A percentile compares a stretch with the other conserved stretches of the same genome.
Conservation (phyloP, 257 asterid species). For the Coffea canephora region DNA sequence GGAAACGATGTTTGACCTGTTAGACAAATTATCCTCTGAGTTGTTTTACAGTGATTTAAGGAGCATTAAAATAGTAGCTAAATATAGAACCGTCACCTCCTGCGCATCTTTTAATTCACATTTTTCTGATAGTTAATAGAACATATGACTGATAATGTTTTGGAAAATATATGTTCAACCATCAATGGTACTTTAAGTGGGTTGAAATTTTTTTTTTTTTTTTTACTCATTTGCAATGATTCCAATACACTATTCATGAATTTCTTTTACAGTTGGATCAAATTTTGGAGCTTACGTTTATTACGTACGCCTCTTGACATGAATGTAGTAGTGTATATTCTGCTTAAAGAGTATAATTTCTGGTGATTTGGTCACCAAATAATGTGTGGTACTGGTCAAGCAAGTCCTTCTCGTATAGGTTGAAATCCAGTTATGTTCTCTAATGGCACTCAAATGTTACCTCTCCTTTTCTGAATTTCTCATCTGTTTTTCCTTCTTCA, state of each 20-base stretch:
- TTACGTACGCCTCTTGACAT: neutral
- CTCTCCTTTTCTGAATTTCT: neutral
- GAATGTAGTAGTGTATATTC: neutral
- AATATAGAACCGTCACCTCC: neutral
- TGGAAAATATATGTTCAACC: neutral
- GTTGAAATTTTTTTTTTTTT: too few species aligned
- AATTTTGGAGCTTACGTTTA: neutral
- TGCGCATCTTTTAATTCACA: neutral
- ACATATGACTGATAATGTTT: neutral
- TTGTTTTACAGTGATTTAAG: neutral
- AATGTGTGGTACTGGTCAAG: neutral
- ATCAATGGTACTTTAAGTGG: neutral
- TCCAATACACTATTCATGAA: neutral
- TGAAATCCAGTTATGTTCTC: neutral
- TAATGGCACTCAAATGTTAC: neutral
- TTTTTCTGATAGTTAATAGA: neutral
- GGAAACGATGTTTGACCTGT: neutral
- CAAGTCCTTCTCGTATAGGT: neutral
- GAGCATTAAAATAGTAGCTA: neutral
- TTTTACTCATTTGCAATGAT: neutral
- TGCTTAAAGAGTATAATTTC: neutral
- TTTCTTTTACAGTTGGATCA: neutral
- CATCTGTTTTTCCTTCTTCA: neutral
- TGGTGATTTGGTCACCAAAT: neutral
- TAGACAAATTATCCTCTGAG: neutral